Evolutionary conservation across 2,329 filamentous ascomycete species (phyloP).

Genomic region (Teratosphaeria destructans): DNA sequence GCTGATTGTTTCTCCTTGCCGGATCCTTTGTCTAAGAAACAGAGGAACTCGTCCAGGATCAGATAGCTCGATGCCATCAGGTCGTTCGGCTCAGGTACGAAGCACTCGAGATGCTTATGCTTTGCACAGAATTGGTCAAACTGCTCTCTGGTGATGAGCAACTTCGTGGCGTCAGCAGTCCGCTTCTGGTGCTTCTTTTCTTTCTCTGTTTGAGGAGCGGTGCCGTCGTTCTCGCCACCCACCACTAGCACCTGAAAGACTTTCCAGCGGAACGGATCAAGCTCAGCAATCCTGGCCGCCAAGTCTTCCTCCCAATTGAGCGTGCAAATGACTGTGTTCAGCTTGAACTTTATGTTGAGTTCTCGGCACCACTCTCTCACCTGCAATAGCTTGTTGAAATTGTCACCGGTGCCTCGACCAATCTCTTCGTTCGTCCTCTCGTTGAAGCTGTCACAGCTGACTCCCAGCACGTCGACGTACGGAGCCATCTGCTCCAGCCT

Average conservation of each 20-base stretch:
- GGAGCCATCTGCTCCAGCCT: conserved; percentile 34
- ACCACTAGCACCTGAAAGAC: conserved; percentile 46
- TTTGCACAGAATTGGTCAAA: conserved; percentile 37
- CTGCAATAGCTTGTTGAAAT: conserved; percentile 35
- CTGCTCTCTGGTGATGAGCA: conserved; percentile 39
- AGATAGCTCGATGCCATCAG: conserved; percentile 44
- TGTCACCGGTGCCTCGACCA: conserved; percentile 39
- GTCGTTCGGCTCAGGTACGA: conserved; percentile 41
- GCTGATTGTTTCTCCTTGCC: conserved; percentile 22
- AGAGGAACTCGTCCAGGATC: conserved; percentile 42
- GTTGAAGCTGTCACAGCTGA: conserved; percentile 47
- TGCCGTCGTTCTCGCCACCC: conserved; percentile 42
- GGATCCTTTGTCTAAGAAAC: conserved; percentile 39
- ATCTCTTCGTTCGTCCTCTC: conserved; percentile 41
- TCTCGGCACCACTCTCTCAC: conserved; percentile 38
- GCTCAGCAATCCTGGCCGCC: conserved; percentile 6
- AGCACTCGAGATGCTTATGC: conserved; percentile 32
- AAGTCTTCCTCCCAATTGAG: conserved; percentile 41
- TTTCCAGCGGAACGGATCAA: conserved; percentile 46
- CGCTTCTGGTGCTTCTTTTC: conserved; percentile 8
- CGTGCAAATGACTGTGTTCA: conserved; percentile 45
- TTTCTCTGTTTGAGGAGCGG: conserved; percentile 1
- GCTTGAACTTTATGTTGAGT: conserved; percentile 44
- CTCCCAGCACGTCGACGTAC: conserved; percentile 45
- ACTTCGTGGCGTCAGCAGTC: conserved; percentile 29